Evolutionary conservation across 768 basidiomycete genomes (phyloP), one percentile per base, ranked within the genome.

Genomic region (Tulasnella sp.): DNA sequence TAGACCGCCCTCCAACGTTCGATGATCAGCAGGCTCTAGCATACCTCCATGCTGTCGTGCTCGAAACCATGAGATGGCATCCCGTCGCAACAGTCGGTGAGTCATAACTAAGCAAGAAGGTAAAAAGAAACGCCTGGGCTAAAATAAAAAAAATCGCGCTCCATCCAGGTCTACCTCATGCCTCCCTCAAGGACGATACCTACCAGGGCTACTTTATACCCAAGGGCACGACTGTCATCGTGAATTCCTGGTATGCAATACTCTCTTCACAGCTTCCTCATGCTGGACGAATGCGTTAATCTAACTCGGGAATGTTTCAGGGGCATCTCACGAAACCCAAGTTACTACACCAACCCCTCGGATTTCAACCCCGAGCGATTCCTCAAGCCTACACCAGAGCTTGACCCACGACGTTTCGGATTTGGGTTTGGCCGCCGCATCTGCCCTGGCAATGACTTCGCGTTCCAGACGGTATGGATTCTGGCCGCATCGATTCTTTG

Each of bases 21-120:
- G 76, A 71, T 0, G 76, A 78, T 39, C 78, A 73, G n/a, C 27
- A 71, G 19, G 16, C 27, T 18, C 14, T 77, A 27, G 76, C 76
- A 0, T 80, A 80, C 39, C 39, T 80, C 38, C 38, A 71, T n/a
- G 80, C 80, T 6, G 44, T 80, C 18, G 19, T 75, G 3, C 75
- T 75, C 46, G 75, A 75, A 16, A 75, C 75, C 24, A 8, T 75
- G 39, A 44, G 75, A 12, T 75, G 75, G 75, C 24, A 48, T 19
- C 75, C 75, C 3, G 36, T 75, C 1, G 21, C 34, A 7, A 19
- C 75, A 75, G 3, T 9, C 19, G 46, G 75, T 75, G 27, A 27
- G 31, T 68, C 36, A 21, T 6, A 40, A 19, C 46, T 46, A 19
- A 14, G 19, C n/a, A 19, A 16, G 12, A 46, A n/a, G n/a, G 19